A percentile compares a stretch with the other conserved stretches of the same genome.
These are phyloP conservation scores for Penicillium sp. DNA, from an alignment of 2,329 filamentous ascomycete species.

Conservation along the genomic window DNA sequence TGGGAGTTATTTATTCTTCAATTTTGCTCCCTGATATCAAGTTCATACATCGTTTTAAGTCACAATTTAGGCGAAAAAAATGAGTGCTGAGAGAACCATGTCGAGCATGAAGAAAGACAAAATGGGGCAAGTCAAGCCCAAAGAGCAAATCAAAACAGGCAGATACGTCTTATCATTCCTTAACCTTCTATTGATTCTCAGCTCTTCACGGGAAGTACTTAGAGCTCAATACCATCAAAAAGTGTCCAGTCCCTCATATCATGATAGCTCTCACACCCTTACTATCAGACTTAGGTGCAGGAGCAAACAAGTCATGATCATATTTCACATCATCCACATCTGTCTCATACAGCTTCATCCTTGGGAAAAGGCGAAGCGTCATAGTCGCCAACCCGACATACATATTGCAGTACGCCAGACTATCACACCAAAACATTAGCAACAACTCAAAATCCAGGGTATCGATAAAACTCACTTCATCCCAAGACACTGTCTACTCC, in stretches of 20 bases:
- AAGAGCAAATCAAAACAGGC: neutral
- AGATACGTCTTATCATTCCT: neutral
- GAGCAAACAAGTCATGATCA: neutral
- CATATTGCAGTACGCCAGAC: neutral
- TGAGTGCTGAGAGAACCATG: neutral
- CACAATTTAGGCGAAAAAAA: neutral
- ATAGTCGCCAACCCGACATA: neutral
- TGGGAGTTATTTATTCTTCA: neutral
- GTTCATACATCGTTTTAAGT: neutral
- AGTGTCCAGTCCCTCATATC: neutral
- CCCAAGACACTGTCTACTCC: conserved; percentile 1
- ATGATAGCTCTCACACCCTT: neutral
- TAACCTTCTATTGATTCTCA: neutral
- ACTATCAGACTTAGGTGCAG: neutral
- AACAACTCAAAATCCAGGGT: neutral
- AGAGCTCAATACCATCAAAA: neutral
- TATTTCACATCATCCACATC: neutral
- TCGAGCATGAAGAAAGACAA: neutral
- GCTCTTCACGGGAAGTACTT: neutral
- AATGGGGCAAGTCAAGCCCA: neutral
- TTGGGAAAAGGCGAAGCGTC: neutral
- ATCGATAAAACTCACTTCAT: neutral
- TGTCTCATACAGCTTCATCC: neutral
- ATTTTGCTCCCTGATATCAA: neutral
- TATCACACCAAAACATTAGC: neutral